Percentiles rank a stretch among this genome's conserved stretches.
These are phyloP conservation scores for Calophaca sinica DNA, from an alignment of 306 rosid genomes.

Conservation along the genomic window DNA sequence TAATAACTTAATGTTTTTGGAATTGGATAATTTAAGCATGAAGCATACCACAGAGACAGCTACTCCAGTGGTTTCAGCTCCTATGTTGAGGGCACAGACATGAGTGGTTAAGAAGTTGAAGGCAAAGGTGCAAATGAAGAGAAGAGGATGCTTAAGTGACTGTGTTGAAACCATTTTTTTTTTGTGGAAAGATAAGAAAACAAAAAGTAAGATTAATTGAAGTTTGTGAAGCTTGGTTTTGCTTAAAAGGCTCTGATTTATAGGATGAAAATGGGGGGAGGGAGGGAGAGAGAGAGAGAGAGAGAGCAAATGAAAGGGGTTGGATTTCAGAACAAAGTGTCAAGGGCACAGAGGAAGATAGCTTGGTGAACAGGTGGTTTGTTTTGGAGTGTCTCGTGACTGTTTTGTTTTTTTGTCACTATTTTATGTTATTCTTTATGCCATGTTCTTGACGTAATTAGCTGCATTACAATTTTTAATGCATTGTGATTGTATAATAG, in stretches of 20 bases:
- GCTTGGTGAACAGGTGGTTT: constrained; percentile 39
- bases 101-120: constrained; percentile 43
- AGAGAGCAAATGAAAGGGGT: not conserved
- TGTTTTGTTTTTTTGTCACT: constrained; percentile 45
- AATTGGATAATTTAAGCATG: not conserved
- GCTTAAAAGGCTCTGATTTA: constrained; percentile 44
- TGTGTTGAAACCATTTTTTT: constrained; percentile 49
- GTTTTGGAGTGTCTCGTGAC: constrained; percentile 62
- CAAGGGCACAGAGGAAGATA: constrained; percentile 9
- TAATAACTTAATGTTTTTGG: not conserved
- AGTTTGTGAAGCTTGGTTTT: constrained; percentile 40
- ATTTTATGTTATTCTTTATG: constrained; percentile 20
- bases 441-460: not conserved
- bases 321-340: constrained; percentile 22
- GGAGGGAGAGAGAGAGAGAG: not conserved
- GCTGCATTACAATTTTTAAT: not conserved
- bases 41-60: constrained; percentile 65
- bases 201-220: constrained; percentile 28
- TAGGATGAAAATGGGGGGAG: constrained; percentile 15
- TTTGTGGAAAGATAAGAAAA: constrained; percentile 4
- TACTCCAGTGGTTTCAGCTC: constrained; percentile 69
- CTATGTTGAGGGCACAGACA: constrained; percentile 70
- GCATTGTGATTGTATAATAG: not conserved
- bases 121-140: constrained; percentile 33
- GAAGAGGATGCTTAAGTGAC: constrained; percentile 46